Percentiles rank a stretch among this genome's conserved stretches.
phyloP scores from a whole-genome alignment of 768 basidiomycete genomes.

The Trametes coccinea region DNA sequence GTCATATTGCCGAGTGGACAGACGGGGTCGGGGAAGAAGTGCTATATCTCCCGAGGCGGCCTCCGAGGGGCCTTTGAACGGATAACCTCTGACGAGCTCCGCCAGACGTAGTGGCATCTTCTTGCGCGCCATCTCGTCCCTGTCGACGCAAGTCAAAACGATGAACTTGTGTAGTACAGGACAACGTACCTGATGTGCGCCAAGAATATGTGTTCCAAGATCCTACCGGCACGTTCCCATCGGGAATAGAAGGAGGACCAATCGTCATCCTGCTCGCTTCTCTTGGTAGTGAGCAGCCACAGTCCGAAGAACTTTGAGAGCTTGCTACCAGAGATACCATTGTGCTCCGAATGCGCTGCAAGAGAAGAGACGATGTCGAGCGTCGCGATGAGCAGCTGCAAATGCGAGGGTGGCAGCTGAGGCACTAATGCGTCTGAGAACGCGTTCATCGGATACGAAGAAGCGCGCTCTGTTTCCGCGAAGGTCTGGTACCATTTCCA shows the following conservation, averaged over 20 bases:
- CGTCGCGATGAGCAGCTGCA: conserved; percentile 55
- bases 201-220: conserved; percentile 77
- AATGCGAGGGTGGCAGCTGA: conserved; percentile 56
- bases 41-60: conserved; percentile 36
- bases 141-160: conserved; percentile 28
- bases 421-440: conserved; percentile 65
- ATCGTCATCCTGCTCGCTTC: conserved; percentile 52
- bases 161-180: neutral
- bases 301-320: conserved; percentile 71
- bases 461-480: conserved; percentile 55
- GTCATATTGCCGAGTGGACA: conserved; percentile 64
- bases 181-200: conserved; percentile 61
- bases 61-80: conserved; percentile 43
- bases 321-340: conserved; percentile 77
- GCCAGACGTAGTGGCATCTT: conserved; percentile 69
- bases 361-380: conserved; percentile 68
- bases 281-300: conserved; percentile 62
- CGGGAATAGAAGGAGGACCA: conserved; percentile 68
- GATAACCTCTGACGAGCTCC: conserved; percentile 71
- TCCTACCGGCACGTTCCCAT: conserved; percentile 74
- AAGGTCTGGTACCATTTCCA: conserved; percentile 72
- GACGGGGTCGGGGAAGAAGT: conserved; percentile 62
- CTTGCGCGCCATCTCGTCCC: conserved; percentile 56
- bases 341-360: conserved; percentile 70
- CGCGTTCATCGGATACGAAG: conserved; percentile 60